A percentile compares a stretch with the other conserved stretches of the same genome.
These are phyloP conservation scores for Nannochloropsis gaditana DNA, from an alignment of 108 stramenopile genomes.

Conservation along the genomic window DNA sequence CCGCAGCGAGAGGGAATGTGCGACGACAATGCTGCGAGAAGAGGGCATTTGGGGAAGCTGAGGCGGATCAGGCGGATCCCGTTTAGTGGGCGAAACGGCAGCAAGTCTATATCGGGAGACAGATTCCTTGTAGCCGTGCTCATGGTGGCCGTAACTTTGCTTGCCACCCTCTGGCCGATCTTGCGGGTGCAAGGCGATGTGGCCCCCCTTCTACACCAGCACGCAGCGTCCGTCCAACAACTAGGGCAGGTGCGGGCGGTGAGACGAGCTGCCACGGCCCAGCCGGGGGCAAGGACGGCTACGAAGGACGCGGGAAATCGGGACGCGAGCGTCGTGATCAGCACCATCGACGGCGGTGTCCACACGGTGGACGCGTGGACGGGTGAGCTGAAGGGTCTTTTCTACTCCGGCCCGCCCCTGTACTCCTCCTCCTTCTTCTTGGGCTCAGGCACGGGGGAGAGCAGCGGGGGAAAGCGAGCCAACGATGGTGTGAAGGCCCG, in stretches of 20 bases:
- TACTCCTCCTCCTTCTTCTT: constrained; percentile 35
- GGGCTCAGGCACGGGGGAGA: neutral
- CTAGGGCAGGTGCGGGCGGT: neutral
- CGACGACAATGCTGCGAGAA: no score
- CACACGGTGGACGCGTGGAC: constrained; percentile 47
- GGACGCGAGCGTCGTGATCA: constrained; percentile 22
- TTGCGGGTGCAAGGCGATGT: constrained; percentile 2
- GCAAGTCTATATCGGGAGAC: neutral
- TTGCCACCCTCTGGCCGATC: neutral
- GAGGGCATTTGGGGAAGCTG: no score
- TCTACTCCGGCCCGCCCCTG: constrained; percentile 36
- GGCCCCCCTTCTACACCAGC: neutral
- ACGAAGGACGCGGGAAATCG: neutral
- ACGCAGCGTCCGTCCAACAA: neutral
- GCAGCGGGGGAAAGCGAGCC: neutral
- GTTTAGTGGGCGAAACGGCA: neutral
- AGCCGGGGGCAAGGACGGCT: neutral
- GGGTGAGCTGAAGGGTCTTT: constrained; percentile 29
- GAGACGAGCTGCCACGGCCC: no score
- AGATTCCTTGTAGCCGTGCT: neutral
- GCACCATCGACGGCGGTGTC: constrained; percentile 42
- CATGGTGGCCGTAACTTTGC: neutral
- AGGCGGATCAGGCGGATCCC: no score
- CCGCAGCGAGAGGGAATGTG: neutral
- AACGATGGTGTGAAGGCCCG: neutral